Base-by-base conservation (phyloP, 441 rosid species). In the Populus trichocarpa region DNA sequence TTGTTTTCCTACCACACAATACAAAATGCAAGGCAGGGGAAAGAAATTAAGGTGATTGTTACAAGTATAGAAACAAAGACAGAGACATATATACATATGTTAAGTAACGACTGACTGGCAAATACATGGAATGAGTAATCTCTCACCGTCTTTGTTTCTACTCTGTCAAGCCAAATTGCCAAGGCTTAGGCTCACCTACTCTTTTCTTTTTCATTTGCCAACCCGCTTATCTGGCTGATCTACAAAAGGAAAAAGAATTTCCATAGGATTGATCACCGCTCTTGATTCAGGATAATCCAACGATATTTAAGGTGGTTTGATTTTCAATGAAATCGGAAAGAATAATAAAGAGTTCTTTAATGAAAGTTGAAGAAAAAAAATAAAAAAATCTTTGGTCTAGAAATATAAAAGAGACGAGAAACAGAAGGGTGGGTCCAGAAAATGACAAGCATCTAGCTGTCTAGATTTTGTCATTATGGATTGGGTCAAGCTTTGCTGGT, bases 21-120 rank as follows among this genome's bases (percentile, higher is more conserved):
- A 67, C 16, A 23, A 35, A 23, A 12, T 16, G 26, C 9, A 13
- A 22, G 13, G 70, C 38, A 40, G 5, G 38, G 26, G 22, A 13
- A 4, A 22, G 18, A 36, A 32, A 61, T n/a, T 13, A 30, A 26
- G 40, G 40, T 36, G 40, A 36, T 8, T 40, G 3, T 40, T 40
- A 0, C 50, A 61, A 20, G 26, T 25, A 9, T 4, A 35, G 9
- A 12, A 35, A 36, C 36, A 71, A 40, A 40, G 8, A 71, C 12
- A 14, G 42, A 9, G 42, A 8, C 42, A 38, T 38, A 38, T 38
- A 9, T 38, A 8, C 35, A 11, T 2, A 40, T 40, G 14, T 14
- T 14, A 4, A 14, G 4, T 46, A 46, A 71, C 26, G 80, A 77
- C 75, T 71, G 80, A 38, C 22, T 77, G 75, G 50, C 69, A 35